Percentiles rank a stretch among this genome's conserved stretches.
Conservation (phyloP, 192 early-diverging fungal genomes). For the Coemansia sp. region DNA sequence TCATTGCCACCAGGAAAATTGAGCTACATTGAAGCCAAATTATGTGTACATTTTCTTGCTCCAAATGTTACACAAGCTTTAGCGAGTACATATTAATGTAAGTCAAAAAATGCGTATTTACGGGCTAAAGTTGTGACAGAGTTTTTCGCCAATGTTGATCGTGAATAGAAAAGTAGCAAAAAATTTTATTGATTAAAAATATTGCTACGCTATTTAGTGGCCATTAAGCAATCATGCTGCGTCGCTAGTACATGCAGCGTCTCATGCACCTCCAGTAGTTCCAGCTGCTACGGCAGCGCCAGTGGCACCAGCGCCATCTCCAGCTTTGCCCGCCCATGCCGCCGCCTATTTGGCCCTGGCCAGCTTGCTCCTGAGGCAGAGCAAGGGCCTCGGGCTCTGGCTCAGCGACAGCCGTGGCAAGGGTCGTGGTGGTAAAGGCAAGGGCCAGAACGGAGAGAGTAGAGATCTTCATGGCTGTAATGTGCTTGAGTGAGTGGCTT, state of each 20-base stretch:
- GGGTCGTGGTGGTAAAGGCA: not conserved
- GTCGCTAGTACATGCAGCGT: not conserved
- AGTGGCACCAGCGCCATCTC: not conserved
- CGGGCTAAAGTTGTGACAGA: too few species aligned
- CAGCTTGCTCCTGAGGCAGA: not conserved
- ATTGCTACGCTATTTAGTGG: not conserved
- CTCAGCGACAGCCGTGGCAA: not conserved
- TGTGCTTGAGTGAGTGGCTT: not conserved
- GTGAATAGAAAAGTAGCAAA: not conserved
- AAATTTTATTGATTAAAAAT: not conserved
- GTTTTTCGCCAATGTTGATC: too few species aligned
- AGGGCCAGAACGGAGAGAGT: not conserved
- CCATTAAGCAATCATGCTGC: not conserved
- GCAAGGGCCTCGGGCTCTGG: not conserved
- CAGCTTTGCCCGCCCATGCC: not conserved
- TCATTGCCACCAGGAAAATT: not conserved
- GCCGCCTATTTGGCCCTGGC: not conserved
- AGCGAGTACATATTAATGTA: too few species aligned
- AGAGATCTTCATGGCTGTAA: not conserved
- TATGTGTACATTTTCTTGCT: not conserved
- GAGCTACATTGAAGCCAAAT: not conserved
- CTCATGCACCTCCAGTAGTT: slow-evolving; percentile 14
- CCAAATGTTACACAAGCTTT: too few species aligned
- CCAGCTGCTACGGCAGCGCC: not conserved
- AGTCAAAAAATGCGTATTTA: too few species aligned